Conservation (phyloP, 2,329 filamentous ascomycete species). For the Paracamarosporium sp. region DNA sequence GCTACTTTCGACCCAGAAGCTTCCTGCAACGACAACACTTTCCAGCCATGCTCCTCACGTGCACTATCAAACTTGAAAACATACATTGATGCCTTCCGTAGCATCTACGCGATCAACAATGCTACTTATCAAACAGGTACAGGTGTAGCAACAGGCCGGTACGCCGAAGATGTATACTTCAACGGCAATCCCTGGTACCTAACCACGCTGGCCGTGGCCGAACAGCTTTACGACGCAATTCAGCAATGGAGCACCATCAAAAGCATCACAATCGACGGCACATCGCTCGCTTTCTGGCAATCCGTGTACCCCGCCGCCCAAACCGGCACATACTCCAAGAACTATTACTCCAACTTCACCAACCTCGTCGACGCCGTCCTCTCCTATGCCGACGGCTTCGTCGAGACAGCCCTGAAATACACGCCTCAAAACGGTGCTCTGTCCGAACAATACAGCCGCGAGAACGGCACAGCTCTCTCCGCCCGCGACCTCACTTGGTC, state of each 20-base stretch:
- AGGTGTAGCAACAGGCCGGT: conserved; percentile 48
- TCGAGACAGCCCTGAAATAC: conserved; percentile 53
- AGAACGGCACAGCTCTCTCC: conserved; percentile 59
- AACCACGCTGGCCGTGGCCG: conserved; percentile 75
- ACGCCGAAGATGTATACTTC: conserved; percentile 68
- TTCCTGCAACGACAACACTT: conserved; percentile 71
- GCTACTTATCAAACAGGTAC: conserved; percentile 66
- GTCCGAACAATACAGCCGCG: conserved; percentile 69
- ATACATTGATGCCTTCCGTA: conserved; percentile 75
- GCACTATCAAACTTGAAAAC: conserved; percentile 75
- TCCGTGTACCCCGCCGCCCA: conserved; percentile 66
- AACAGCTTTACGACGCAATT: conserved; percentile 78
- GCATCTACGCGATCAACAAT: conserved; percentile 71
- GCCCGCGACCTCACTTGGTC: conserved; percentile 75
- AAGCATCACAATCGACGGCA: conserved; percentile 66
- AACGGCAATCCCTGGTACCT: conserved; percentile 82
- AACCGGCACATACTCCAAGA: conserved; percentile 68
- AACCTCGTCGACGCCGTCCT: conserved; percentile 65
- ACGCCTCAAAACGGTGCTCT: conserved; percentile 65
- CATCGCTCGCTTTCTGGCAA: conserved; percentile 74
- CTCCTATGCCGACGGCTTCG: conserved; percentile 65
- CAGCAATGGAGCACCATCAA: conserved; percentile 71
- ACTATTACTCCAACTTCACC: conserved; percentile 57
- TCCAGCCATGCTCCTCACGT: conserved; percentile 73
- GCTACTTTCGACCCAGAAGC: conserved; percentile 69